phyloP scores from a whole-genome alignment of 352 stramenopile species.

The Phytopythium vexans region DNA sequence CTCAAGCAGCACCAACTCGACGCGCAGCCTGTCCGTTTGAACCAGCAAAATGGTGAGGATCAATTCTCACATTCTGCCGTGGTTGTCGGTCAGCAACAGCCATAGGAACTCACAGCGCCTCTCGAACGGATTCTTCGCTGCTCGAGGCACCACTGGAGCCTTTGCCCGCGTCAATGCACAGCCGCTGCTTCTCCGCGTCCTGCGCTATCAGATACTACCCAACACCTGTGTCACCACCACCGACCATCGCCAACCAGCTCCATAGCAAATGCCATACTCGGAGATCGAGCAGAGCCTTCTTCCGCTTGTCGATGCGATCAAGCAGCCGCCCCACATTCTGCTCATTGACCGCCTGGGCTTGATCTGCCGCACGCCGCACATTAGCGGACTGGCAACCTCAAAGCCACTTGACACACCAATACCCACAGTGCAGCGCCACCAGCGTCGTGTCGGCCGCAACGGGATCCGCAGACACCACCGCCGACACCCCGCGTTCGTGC shows the following conservation, averaged over 20 bases:
- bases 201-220: conserved; percentile 22
- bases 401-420: neutral
- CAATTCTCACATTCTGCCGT: too few relatives aligned
- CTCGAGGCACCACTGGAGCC: neutral
- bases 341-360: conserved; percentile 1
- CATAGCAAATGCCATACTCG: conserved; percentile 6
- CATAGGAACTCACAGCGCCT: conserved; percentile 8
- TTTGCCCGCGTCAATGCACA: conserved; percentile 3
- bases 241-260: neutral
- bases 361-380: neutral
- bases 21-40: conserved; percentile 2
- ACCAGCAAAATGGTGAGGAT: too few relatives aligned
- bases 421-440: conserved; percentile 24
- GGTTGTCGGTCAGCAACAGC: too few relatives aligned
- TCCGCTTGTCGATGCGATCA: conserved; percentile 12
- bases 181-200: conserved; percentile 18
- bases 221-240: conserved; percentile 1
- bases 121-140: neutral
- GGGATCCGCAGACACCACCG: neutral
- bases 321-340: conserved; percentile 12
- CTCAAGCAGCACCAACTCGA: conserved; percentile 10
- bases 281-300: conserved; percentile 18
- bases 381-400: too few relatives aligned
- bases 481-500: neutral
- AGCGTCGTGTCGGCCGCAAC: conserved; percentile 19